Evolutionary conservation across 2,329 filamentous ascomycete species (phyloP), one percentile per base, ranked within the genome.

Genomic region (Lecanoromycetidae sp.): DNA sequence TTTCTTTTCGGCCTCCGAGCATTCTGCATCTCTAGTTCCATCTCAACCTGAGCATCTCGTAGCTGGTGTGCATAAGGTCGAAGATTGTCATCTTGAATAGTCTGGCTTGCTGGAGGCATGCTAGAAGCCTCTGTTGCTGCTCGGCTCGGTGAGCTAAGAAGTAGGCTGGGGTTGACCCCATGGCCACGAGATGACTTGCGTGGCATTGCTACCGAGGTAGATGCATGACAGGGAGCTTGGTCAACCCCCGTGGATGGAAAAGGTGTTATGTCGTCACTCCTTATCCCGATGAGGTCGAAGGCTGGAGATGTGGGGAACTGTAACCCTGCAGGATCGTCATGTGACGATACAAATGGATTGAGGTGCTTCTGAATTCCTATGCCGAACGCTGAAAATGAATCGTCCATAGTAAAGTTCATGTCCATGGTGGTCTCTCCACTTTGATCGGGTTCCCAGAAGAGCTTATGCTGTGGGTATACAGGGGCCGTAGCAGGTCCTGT

Each of bases 401-500:
- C 46, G n/a, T 55, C 47, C 38, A 47, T 42, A 20, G 53, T 19
- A 7, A 55, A 50, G 35, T 55, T 52, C 19, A 55, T 35, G 15
- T 46, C 48, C 47, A 55, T 49, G 5, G 34, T 46, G 32, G n/a
- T n/a, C n/a, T 51, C 47, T 4, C 20, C 19, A 26, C 29, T 44
- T 35, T 50, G 46, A n/a, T 54, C 49, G 7, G 49, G 49, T 25
- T 72, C 69, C 67, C 69, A 71, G 48, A 74, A 69, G 17, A 75
- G 58, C 43, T 68, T 66, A 32, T 72, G 65, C 44, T 78, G 75
- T 26, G 75, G 71, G 52, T 74, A 71, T 40, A 71, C 68, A 22
- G 76, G 75, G n/a, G 74, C 75, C 8, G 73, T 71, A 41, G 71
- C 67, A 8, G 74, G 69, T 20, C 71, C 73, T n/a, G n/a, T n/a